These are phyloP conservation scores for Fusarium sterilihyphosum DNA, from an alignment of 2,329 filamentous ascomycete species.

Conservation along the genomic window DNA sequence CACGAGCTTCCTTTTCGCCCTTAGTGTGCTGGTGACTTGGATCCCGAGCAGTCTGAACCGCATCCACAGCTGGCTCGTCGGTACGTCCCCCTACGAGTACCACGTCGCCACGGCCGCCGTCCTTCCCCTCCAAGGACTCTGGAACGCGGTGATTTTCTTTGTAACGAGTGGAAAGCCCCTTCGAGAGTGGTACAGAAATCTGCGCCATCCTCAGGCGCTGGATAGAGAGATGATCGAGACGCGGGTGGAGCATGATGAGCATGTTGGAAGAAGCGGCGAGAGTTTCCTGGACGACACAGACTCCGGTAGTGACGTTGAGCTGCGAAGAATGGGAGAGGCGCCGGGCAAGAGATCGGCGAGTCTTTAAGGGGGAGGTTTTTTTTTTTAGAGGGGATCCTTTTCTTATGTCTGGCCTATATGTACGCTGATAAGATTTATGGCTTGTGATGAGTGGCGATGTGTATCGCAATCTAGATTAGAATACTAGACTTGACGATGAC, in stretches of 20 bases:
- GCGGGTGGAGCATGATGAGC: conserved; percentile 5
- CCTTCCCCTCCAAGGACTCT: conserved; percentile 80
- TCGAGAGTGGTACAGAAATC: conserved; percentile 16
- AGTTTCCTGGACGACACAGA: conserved; percentile 46
- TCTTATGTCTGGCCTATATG: conserved; percentile 12
- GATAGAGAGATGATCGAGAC: conserved; percentile 29
- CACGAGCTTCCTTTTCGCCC: conserved; percentile 69
- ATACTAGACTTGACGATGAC: neutral
- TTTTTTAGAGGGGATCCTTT: neutral
- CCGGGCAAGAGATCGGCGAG: conserved; percentile 41
- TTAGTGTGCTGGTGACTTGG: conserved; percentile 70
- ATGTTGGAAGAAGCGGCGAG: conserved; percentile 21
- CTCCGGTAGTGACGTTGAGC: conserved; percentile 49
- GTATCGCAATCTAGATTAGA: neutral
- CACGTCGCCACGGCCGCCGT: conserved; percentile 77
- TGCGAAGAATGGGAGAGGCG: conserved; percentile 43
- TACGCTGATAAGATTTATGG: conserved; percentile 14
- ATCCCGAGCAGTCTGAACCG: conserved; percentile 77
- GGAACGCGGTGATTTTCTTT: conserved; percentile 83
- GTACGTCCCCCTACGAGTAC: conserved; percentile 67
- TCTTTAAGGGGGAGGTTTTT: conserved; percentile 13
- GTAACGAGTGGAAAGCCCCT: conserved; percentile 64
- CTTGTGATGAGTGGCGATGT: conserved; percentile 10
- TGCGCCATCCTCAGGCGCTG: neutral
- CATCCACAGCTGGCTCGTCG: conserved; percentile 71